These are phyloP conservation scores for Rubus parviflorus DNA, from an alignment of 306 rosid species.

Conservation along the genomic window DNA sequence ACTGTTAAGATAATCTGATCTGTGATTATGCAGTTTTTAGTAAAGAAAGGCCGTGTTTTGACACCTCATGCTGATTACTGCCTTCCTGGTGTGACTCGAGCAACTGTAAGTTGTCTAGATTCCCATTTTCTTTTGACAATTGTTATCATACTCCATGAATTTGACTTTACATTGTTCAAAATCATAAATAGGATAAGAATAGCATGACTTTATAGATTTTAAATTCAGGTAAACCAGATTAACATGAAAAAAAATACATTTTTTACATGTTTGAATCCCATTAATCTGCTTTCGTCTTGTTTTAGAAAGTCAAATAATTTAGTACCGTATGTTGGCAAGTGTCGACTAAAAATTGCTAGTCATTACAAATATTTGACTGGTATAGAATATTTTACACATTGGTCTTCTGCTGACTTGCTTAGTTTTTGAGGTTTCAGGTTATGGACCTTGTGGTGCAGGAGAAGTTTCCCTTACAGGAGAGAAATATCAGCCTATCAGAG, in stretches of 20 bases:
- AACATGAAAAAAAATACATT: too few relatives aligned
- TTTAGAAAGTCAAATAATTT: too few relatives aligned
- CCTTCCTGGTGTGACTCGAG: conserved; percentile 87
- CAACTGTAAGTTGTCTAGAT: conserved; percentile 52
- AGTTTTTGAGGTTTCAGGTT: conserved; percentile 44
- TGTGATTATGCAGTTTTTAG: conserved; percentile 58
- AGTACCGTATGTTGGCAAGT: not conserved
- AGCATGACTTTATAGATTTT: not conserved
- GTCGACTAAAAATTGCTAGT: not conserved
- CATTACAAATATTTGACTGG: not conserved
- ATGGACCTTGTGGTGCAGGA: conserved; percentile 77
- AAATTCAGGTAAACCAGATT: not conserved
- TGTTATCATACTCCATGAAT: not conserved
- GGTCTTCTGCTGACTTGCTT: not conserved
- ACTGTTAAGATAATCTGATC: not conserved
- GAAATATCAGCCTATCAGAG: conserved; percentile 79
- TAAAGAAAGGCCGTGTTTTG: conserved; percentile 66
- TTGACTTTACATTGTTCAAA: not conserved
- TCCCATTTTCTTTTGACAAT: conserved; percentile 7
- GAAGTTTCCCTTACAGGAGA: conserved; percentile 62
- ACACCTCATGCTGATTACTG: conserved; percentile 91
- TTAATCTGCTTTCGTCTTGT: not conserved
- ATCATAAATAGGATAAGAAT: not conserved
- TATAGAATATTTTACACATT: conserved; percentile 4
- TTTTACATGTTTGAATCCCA: not conserved